A percentile compares a stretch with the other conserved stretches of the same genome.
Conservation (phyloP, 371 early-diverging fungal genomes). For the Globomyces sp. region DNA sequence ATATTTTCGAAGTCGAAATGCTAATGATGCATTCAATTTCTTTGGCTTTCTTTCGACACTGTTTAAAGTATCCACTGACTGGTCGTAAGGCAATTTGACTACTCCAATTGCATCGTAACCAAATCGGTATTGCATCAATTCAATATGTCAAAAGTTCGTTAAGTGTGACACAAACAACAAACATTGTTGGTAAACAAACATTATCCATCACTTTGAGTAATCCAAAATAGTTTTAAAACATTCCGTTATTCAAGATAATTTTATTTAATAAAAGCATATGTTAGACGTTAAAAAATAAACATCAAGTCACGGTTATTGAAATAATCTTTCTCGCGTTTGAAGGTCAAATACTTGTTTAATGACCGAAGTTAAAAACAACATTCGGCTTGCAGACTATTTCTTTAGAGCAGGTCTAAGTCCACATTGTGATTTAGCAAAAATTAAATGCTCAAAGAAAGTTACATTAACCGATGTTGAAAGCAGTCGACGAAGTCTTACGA, state of each 20-base stretch:
- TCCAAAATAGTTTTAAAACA: no score
- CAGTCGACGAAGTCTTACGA: no score
- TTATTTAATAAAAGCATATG: no score
- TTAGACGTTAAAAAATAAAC: no score
- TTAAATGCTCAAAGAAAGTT: constrained; percentile 22
- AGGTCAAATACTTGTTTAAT: no score
- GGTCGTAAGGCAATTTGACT: not conserved
- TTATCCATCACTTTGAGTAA: no score
- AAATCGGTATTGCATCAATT: not conserved
- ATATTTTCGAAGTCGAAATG: constrained; percentile 5
- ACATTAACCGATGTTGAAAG: no score
- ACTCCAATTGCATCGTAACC: not conserved
- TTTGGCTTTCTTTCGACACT: not conserved
- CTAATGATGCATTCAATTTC: constrained; percentile 9
- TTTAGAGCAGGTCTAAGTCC: constrained; percentile 40
- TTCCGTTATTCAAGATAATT: no score
- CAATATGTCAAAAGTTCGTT: no score
- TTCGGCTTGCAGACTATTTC: constrained; percentile 45
- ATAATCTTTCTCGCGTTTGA: no score
- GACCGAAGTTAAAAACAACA: no score
- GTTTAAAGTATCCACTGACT: not conserved
- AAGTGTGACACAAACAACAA: not conserved
- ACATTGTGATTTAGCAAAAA: constrained; percentile 15
- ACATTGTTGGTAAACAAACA: not conserved
- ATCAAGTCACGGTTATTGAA: no score